Evolutionary conservation across 108 stramenopile genomes (phyloP).

Genomic region (Conticribra guillardii): DNA sequence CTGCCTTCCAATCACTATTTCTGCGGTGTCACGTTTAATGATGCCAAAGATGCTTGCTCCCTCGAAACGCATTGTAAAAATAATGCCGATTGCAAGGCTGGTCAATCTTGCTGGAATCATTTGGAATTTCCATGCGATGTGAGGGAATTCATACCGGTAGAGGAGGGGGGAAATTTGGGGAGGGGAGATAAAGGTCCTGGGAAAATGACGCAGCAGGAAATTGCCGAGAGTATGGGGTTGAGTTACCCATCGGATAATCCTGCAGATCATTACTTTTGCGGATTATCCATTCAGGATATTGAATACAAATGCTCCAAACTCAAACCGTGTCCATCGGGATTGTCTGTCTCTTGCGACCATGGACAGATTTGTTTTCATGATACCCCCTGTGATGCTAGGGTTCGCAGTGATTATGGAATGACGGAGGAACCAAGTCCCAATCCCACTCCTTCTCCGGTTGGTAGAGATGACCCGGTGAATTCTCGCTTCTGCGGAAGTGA

Average conservation of each 20-base stretch:
- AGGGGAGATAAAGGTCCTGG: conserved; percentile 5
- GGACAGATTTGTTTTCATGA: conserved; percentile 20
- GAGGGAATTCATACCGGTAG: conserved; percentile 17
- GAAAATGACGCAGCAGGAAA: conserved; percentile 24
- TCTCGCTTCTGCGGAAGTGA: conserved; percentile 21
- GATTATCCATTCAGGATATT: conserved; percentile 8
- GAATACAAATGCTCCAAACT: background rate
- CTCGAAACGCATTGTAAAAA: conserved; percentile 33
- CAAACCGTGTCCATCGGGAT: background rate
- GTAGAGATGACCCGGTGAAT: conserved; percentile 7
- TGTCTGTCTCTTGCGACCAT: background rate
- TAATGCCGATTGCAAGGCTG: conserved; percentile 14
- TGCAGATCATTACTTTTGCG: conserved; percentile 37
- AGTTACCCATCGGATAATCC: conserved; percentile 24
- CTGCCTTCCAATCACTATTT: conserved; percentile 26
- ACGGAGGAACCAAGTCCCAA: conserved; percentile 7
- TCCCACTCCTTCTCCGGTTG: conserved; percentile 7
- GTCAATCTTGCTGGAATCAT: conserved; percentile 21
- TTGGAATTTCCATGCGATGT: conserved; percentile 20
- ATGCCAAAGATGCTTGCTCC: conserved; percentile 3
- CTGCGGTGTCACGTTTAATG: conserved; percentile 3
- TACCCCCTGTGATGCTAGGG: conserved; percentile 30
- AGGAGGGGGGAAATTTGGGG: conserved; percentile 20
- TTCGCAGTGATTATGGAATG: conserved; percentile 19
- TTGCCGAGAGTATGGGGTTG: conserved; percentile 19